phyloP scores from a whole-genome alignment of 2,329 filamentous ascomycete genomes.

The Talaromyces sp. region DNA sequence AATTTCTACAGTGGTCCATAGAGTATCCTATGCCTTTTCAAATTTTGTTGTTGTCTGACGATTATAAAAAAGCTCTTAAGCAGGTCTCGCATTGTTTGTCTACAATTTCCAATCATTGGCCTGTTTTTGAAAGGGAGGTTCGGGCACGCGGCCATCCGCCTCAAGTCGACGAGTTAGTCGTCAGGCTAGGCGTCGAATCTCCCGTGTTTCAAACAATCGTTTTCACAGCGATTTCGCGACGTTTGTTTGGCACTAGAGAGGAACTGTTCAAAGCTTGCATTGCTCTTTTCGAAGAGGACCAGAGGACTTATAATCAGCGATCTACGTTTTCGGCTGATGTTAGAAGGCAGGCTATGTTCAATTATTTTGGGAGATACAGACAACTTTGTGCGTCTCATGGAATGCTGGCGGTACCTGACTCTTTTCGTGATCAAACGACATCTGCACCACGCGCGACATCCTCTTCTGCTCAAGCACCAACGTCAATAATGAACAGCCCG shows the following conservation, averaged over 20 bases:
- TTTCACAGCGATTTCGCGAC: slow-evolving; percentile 39
- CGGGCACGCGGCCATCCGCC: slow-evolving; percentile 46
- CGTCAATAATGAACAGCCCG: neutral
- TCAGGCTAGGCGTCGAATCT: slow-evolving; percentile 47
- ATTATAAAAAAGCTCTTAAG: slow-evolving; percentile 29
- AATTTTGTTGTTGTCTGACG: slow-evolving; percentile 25
- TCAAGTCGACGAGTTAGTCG: slow-evolving; percentile 52
- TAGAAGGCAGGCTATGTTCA: slow-evolving; percentile 17
- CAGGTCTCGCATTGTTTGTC: slow-evolving; percentile 45
- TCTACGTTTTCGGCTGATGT: slow-evolving; percentile 7
- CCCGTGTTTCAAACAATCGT: slow-evolving; percentile 50
- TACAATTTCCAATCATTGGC: slow-evolving; percentile 42
- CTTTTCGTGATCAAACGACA: neutral
- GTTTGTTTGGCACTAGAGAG: slow-evolving; percentile 18
- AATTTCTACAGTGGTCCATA: slow-evolving; percentile 43
- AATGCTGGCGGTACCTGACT: neutral
- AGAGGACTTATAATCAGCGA: slow-evolving; percentile 19
- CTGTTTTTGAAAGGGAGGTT: slow-evolving; percentile 29
- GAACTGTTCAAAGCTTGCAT: slow-evolving; percentile 17
- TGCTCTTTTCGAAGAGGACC: slow-evolving; percentile 20
- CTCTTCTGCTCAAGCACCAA: neutral
- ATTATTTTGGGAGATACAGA: slow-evolving; percentile 18
- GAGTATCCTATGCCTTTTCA: slow-evolving; percentile 43
- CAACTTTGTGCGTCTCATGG: slow-evolving; percentile 13
- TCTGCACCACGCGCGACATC: neutral